Evolutionary conservation across 805 yeast species (phyloP).

Genomic region (Candida yuanshanica): DNA sequence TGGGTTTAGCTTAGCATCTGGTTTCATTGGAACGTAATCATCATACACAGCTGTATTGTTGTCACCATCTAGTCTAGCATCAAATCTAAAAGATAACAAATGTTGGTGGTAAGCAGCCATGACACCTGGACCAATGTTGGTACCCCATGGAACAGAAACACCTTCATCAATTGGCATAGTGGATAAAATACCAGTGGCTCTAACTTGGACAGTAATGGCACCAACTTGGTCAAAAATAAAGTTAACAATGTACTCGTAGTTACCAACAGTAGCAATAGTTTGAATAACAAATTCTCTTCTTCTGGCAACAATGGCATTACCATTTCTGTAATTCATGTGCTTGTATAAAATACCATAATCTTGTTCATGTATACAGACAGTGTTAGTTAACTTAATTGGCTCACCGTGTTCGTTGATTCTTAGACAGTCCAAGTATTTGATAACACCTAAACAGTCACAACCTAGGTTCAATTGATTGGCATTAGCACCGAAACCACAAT

Average conservation of each 20-base stretch:
- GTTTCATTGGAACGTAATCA: constrained; percentile 59
- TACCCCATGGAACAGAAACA: constrained; percentile 61
- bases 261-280: constrained; percentile 79
- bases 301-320: constrained; percentile 59
- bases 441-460: constrained; percentile 78
- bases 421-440: constrained; percentile 63
- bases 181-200: constrained; percentile 84
- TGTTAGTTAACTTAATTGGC: constrained; percentile 57
- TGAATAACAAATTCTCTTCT: constrained; percentile 75
- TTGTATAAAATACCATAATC: constrained; percentile 73
- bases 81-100: constrained; percentile 71
- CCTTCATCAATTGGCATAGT: constrained; percentile 77
- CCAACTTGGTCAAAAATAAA: constrained; percentile 74
- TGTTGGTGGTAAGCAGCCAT: constrained; percentile 86
- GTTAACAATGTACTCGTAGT: constrained; percentile 74
- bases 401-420: constrained; percentile 55
- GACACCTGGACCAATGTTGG: constrained; percentile 72
- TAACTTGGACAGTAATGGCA: constrained; percentile 67
- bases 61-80: constrained; percentile 79
- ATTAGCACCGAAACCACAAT: constrained; percentile 72
- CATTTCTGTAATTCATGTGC: constrained; percentile 75
- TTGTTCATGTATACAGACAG: constrained; percentile 77
- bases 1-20: constrained; percentile 49
- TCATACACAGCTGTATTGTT: constrained; percentile 67
- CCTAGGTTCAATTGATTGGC: constrained; percentile 68